These are phyloP conservation scores for Suhomyces panamericanus DNA, from an alignment of 1,139 yeast genomes.

Conservation along the genomic window DNA sequence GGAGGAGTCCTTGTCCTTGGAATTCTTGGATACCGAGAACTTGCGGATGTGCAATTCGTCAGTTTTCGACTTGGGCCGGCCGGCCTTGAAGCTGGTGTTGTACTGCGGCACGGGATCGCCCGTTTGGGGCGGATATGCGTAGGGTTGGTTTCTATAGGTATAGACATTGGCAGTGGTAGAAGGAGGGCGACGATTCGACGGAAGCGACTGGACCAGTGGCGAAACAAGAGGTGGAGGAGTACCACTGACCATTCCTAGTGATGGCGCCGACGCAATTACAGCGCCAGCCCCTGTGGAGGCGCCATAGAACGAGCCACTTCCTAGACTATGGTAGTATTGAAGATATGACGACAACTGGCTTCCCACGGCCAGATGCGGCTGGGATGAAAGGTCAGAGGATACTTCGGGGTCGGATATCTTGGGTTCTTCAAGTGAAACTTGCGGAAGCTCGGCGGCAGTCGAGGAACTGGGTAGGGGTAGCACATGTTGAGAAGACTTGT, in stretches of 20 bases:
- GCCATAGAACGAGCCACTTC: constrained; percentile 4
- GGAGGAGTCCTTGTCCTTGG: constrained; percentile 7
- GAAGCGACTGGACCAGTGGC: background rate
- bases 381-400: background rate
- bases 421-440: background rate
- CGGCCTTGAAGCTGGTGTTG: constrained; percentile 9
- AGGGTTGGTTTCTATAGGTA: constrained; percentile 4
- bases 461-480: background rate
- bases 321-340: constrained; percentile 10
- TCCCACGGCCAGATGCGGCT: constrained; percentile 10
- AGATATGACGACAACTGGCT: constrained; percentile 12
- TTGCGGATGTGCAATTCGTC: constrained; percentile 11
- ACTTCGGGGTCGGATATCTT: background rate
- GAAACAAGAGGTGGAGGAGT: background rate
- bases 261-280: background rate
- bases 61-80: constrained; percentile 9
- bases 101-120: background rate
- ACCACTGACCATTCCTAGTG: background rate
- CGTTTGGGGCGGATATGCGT: constrained; percentile 1
- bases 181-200: background rate
- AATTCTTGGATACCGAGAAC: constrained; percentile 9
- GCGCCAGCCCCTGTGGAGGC: background rate
- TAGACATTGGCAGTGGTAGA: constrained; percentile 2
- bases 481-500: background rate
- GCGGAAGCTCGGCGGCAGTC: background rate